Percentiles rank a stretch among this genome's conserved stretches.
Conservation (phyloP, 495 filamentous ascomycete species). For the Trichocladium antarcticum region DNA sequence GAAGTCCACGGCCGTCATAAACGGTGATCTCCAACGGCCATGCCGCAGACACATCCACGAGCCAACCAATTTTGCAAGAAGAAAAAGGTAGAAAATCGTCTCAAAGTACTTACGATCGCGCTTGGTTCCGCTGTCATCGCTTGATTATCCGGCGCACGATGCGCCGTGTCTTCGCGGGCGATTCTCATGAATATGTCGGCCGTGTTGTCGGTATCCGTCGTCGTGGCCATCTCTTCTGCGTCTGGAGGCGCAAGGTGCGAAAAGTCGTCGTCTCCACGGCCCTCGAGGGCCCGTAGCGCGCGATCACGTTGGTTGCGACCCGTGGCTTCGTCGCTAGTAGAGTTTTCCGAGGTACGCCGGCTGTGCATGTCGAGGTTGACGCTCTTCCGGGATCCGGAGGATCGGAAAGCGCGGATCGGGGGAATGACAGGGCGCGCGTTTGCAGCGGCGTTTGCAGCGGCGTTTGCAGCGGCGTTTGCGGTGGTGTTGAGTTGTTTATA, state of each 20-base stretch:
- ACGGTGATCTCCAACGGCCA: background rate
- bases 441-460: constrained; percentile 10
- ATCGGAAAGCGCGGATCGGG: constrained; percentile 41
- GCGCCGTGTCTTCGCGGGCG: constrained; percentile 37
- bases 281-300: constrained; percentile 41
- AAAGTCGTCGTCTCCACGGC: constrained; percentile 30
- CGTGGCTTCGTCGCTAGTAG: constrained; percentile 28
- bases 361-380: constrained; percentile 39
- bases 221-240: constrained; percentile 30
- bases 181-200: constrained; percentile 46
- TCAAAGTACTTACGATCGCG: constrained; percentile 30
- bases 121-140: constrained; percentile 25
- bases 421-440: constrained; percentile 29
- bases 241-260: constrained; percentile 32
- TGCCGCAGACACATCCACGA: background rate
- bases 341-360: constrained; percentile 24
- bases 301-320: constrained; percentile 39
- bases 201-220: constrained; percentile 36
- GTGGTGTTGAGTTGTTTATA: constrained; percentile 26
- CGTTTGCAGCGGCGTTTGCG: constrained; percentile 15
- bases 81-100: background rate
- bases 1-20: background rate
- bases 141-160: constrained; percentile 23
- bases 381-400: constrained; percentile 40
- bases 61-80: background rate